A percentile compares a stretch with the other conserved stretches of the same genome.
Conservation (phyloP, 1,284 basidiomycete genomes). For the Acaromyces ingoldii region DNA sequence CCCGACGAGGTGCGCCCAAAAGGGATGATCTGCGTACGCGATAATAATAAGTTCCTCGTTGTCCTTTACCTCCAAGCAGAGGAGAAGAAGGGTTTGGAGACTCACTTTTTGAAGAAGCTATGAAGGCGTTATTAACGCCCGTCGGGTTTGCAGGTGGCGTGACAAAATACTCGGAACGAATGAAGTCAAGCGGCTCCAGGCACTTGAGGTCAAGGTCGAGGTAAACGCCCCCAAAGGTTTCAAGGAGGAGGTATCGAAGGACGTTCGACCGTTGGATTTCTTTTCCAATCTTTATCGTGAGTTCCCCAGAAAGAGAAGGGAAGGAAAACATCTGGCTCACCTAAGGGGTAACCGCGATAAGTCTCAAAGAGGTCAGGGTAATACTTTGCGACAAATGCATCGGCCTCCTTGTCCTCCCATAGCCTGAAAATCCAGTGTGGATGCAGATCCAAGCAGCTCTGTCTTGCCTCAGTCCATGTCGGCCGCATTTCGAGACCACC, state of each 20-base stretch:
- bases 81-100: too few relatives aligned
- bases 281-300: neutral
- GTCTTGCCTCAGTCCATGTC: neutral
- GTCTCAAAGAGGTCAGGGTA: neutral
- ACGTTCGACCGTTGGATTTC: slow-evolving; percentile 5
- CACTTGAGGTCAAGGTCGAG: neutral
- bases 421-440: neutral
- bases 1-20: neutral
- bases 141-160: neutral
- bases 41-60: too few relatives aligned
- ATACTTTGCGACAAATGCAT: neutral
- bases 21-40: slow-evolving; percentile 2
- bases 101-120: neutral
- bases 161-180: neutral
- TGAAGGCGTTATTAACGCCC: slow-evolving; percentile 5
- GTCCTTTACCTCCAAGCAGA: too few relatives aligned
- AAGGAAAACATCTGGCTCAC: neutral
- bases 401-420: neutral
- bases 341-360: neutral
- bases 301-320: neutral
- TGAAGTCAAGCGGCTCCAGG: neutral
- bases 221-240: neutral
- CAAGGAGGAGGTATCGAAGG: neutral
- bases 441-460: neutral
- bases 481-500: neutral